Conservation (phyloP, 2,329 filamentous ascomycete genomes). For the Verticillium longisporum region DNA sequence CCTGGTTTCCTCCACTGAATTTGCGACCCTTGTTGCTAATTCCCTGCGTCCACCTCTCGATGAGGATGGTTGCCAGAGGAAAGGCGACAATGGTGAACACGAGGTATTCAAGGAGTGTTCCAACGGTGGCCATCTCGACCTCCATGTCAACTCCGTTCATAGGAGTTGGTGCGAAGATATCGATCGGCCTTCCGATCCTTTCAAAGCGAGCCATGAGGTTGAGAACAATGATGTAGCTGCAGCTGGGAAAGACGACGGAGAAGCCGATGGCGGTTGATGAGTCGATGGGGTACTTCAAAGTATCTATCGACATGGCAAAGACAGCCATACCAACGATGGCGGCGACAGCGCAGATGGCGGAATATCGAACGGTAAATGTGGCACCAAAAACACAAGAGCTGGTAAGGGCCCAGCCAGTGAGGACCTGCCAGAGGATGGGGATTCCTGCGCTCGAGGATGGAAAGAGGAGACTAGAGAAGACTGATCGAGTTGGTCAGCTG, state of each 20-base stretch:
- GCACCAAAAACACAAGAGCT: conserved; percentile 50
- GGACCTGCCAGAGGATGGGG: conserved; percentile 28
- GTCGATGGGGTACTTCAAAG: not conserved
- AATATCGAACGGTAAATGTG: conserved; percentile 16
- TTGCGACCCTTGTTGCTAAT: conserved; percentile 52
- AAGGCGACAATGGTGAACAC: not conserved
- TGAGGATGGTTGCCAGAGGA: not conserved
- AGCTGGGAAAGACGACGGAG: conserved; percentile 17
- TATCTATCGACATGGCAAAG: conserved; percentile 1
- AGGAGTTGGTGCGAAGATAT: conserved; percentile 14
- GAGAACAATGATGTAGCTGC: conserved; percentile 21
- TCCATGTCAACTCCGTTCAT: conserved; percentile 16
- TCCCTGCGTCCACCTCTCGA: conserved; percentile 13
- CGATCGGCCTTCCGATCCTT: conserved; percentile 3
- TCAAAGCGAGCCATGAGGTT: conserved; percentile 15
- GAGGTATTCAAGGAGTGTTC: not conserved
- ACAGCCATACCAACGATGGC: conserved; percentile 15
- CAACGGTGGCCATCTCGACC: conserved; percentile 5
- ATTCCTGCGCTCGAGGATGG: conserved; percentile 14
- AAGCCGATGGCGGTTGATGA: conserved; percentile 9
- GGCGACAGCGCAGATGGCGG: conserved; percentile 13
- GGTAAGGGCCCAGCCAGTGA: conserved; percentile 44
- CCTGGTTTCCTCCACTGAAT: conserved; percentile 17
- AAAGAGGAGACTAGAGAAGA: conserved; percentile 5
- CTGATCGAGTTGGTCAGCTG: conserved; percentile 31